Evolutionary conservation across 2,329 filamentous ascomycete genomes (phyloP), one percentile per base, ranked within the genome.

Genomic region (Dothiorella sarmentorum): DNA sequence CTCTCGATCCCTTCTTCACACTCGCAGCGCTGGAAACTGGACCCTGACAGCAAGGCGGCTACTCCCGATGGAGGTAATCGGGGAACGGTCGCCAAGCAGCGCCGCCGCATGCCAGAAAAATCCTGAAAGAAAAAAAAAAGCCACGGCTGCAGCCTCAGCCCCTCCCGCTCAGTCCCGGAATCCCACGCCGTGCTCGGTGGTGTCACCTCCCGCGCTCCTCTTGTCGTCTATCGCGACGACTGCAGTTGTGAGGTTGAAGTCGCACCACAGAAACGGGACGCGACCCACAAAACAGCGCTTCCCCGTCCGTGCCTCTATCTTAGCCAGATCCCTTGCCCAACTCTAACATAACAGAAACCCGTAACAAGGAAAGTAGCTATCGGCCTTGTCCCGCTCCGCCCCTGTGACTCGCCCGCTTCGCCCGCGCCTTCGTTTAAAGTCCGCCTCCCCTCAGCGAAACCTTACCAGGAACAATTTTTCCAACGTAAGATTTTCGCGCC

Each of bases 341-440:
- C 49, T 53, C 49, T 53, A 53, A 53, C 35, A 40, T 40, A 53
- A 53, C 29, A 53, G 49, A 53, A 53, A 53, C 49, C 29, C 33
- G 24, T 40, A 53, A 24, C 33, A 53, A n/a, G n/a, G 49, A 53
- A 53, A 40, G 9, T 35, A 42, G 49, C 40, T 53, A 53, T 35
- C 49, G 49, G 49, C 10, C 29, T 31, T 31, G 29, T 31, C 29
- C 49, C 49, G 49, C 49, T 29, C 49, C 49, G 49, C 49, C 10
- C 15, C 17, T 31, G n/a, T 43, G 13, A 43, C 40, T 43, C 40
- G 40, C 6, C 43, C 42, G 42, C 42, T 29, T 44, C 7, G 33
- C 47, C 18, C 29, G 17, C 29, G 26, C 26, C 29, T 13, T 51
- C 45, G 45, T 51, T 53, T 42, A 40, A 27, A 52, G 22, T 20